phyloP scores from a whole-genome alignment of 352 stramenopile genomes.

The Pythium myriotylum region DNA sequence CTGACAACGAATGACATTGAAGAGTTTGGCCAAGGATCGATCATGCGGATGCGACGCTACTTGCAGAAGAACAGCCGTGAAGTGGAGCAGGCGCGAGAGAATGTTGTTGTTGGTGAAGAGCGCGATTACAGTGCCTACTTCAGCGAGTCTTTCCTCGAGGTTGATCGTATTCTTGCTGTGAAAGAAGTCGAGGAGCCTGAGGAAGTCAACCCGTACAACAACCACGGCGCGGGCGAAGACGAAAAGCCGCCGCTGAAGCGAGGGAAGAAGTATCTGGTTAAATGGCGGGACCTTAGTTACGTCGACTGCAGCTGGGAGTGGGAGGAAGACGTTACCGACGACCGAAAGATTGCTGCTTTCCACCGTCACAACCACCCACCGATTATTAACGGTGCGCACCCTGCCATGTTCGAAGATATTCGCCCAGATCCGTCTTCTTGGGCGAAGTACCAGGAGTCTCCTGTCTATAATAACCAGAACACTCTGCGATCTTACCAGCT shows the following conservation, averaged over 20 bases:
- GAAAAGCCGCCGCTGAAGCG: slow-evolving; percentile 59
- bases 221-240: slow-evolving; percentile 45
- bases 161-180: slow-evolving; percentile 77
- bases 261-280: slow-evolving; percentile 91
- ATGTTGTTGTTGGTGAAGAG: slow-evolving; percentile 69
- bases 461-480: slow-evolving; percentile 94
- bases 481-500: slow-evolving; percentile 97
- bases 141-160: slow-evolving; percentile 81
- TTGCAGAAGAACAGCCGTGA: slow-evolving; percentile 86
- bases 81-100: slow-evolving; percentile 78
- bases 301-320: slow-evolving; percentile 90
- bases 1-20: slow-evolving; percentile 95
- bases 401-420: slow-evolving; percentile 80
- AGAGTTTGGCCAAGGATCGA: slow-evolving; percentile 73
- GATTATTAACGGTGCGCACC: slow-evolving; percentile 81
- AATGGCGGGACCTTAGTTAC: slow-evolving; percentile 91
- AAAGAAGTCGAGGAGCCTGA: slow-evolving; percentile 82
- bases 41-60: slow-evolving; percentile 85
- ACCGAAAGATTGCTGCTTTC: slow-evolving; percentile 88
- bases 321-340: slow-evolving; percentile 88
- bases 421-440: slow-evolving; percentile 76
- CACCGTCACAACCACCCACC: slow-evolving; percentile 87
- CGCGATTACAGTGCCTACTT: slow-evolving; percentile 85
- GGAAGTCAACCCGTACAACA: slow-evolving; percentile 72
- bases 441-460: slow-evolving; percentile 90